These are phyloP conservation scores for Parietichytrium sp. DNA, from an alignment of 108 stramenopile species.

Conservation along the genomic window DNA sequence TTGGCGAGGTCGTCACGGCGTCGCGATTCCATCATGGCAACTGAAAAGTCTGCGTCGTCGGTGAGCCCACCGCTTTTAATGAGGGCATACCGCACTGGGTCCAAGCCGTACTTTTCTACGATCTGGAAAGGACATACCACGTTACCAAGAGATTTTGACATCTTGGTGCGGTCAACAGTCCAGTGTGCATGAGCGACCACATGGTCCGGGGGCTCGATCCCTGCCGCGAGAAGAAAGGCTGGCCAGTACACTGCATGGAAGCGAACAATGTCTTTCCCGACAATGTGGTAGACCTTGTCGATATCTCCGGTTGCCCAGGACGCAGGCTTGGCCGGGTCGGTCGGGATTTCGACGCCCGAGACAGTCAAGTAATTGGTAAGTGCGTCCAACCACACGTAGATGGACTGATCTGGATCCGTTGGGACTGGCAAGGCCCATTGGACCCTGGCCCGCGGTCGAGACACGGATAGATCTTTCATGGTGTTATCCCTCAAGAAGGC, in stretches of 20 bases:
- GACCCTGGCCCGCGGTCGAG: conserved; percentile 70
- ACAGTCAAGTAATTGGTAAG: conserved; percentile 91
- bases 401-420: conserved; percentile 80
- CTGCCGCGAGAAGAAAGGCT: conserved; percentile 90
- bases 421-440: conserved; percentile 90
- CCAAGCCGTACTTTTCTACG: conserved; percentile 82
- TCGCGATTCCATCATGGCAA: conserved; percentile 75
- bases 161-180: conserved; percentile 93
- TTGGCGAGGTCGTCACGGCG: conserved; percentile 84
- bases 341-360: conserved; percentile 48
- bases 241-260: conserved; percentile 99
- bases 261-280: conserved; percentile 96
- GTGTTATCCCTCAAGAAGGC: conserved; percentile 75
- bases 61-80: conserved; percentile 85
- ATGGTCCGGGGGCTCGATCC: conserved; percentile 79
- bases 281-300: conserved; percentile 84
- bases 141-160: conserved; percentile 87
- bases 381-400: conserved; percentile 99
- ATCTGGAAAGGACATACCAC: conserved; percentile 88
- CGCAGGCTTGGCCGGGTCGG: neutral
- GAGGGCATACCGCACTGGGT: conserved; percentile 83
- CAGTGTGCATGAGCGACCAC: conserved; percentile 97
- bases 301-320: conserved; percentile 49
- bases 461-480: conserved; percentile 80
- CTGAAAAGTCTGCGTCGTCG: conserved; percentile 84